Percentiles rank a stretch among this genome's conserved stretches.
These are phyloP conservation scores for Fagopyrum homotropicum DNA, from an alignment of 148 eudicot species.

Conservation along the genomic window DNA sequence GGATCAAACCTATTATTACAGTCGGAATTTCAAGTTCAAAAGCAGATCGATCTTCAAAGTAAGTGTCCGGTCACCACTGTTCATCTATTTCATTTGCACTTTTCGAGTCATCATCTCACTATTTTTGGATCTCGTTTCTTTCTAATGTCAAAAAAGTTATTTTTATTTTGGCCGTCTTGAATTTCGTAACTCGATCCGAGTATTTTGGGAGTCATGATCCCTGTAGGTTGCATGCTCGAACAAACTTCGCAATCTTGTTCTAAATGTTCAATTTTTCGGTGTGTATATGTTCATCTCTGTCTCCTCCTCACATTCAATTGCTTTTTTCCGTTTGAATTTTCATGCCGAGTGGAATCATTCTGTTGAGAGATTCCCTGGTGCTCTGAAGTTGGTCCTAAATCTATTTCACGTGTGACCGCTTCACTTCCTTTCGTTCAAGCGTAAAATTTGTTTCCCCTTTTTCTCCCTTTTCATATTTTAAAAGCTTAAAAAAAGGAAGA, in stretches of 20 bases:
- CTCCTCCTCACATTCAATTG: background rate
- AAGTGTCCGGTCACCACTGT: background rate
- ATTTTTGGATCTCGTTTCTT: conserved; percentile 8
- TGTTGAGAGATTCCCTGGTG: conserved; percentile 6
- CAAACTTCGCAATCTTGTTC: conserved; percentile 7
- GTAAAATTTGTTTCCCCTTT: background rate
- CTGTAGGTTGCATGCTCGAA: conserved; percentile 7
- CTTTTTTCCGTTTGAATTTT: background rate
- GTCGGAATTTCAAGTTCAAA: background rate
- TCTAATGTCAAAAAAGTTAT: background rate
- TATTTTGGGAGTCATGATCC: background rate
- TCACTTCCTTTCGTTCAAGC: background rate
- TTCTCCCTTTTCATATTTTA: background rate
- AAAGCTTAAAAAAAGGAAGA: background rate
- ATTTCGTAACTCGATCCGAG: conserved; percentile 7
- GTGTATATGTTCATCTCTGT: background rate
- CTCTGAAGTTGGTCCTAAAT: background rate
- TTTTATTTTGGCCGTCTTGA: background rate
- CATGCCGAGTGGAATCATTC: background rate
- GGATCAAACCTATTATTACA: background rate
- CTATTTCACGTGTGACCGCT: conserved; percentile 4
- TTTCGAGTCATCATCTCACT: background rate
- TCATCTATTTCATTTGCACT: background rate
- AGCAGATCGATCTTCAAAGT: background rate
- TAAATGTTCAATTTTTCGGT: background rate